phyloP scores from a whole-genome alignment of 108 stramenopile genomes.

The Cyclotella sp. region DNA sequence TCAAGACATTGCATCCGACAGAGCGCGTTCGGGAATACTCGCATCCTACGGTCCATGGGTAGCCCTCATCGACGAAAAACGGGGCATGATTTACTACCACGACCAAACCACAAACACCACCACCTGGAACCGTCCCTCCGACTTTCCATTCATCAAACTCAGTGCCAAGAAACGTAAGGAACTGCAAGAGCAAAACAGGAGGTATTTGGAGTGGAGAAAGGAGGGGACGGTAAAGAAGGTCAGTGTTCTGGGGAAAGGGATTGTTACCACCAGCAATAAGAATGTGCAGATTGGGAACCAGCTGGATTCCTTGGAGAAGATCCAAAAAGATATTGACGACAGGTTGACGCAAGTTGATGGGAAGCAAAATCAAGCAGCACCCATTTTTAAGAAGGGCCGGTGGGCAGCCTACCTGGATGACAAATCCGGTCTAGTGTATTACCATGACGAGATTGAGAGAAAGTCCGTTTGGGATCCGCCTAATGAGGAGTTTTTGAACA shows the following conservation, averaged over 20 bases:
- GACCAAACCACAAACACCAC: slow-evolving; percentile 66
- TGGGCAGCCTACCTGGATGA: slow-evolving; percentile 43
- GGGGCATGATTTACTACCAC: slow-evolving; percentile 73
- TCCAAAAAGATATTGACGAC: background rate
- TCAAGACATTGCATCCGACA: slow-evolving; percentile 16
- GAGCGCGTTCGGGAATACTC: background rate
- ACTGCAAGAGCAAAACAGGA: slow-evolving; percentile 13
- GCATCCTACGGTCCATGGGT: slow-evolving; percentile 3
- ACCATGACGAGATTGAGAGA: slow-evolving; percentile 30
- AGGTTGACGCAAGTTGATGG: background rate
- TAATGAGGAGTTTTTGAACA: slow-evolving; percentile 2
- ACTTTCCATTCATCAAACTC: slow-evolving; percentile 31
- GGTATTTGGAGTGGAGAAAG: slow-evolving; percentile 26
- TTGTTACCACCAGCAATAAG: background rate
- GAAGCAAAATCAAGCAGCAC: background rate
- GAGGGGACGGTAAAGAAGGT: slow-evolving; percentile 3
- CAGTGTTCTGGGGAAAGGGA: background rate
- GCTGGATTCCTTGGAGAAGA: background rate
- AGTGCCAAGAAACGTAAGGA: slow-evolving; percentile 18
- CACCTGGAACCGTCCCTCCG: slow-evolving; percentile 78
- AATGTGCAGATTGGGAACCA: background rate
- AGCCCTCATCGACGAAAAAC: slow-evolving; percentile 23
- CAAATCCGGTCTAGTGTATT: slow-evolving; percentile 40
- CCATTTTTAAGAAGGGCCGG: slow-evolving; percentile 28
- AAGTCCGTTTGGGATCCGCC: slow-evolving; percentile 52